Evolutionary conservation across 1,139 yeast species (phyloP).

Genomic region (Suhomyces maxii): DNA sequence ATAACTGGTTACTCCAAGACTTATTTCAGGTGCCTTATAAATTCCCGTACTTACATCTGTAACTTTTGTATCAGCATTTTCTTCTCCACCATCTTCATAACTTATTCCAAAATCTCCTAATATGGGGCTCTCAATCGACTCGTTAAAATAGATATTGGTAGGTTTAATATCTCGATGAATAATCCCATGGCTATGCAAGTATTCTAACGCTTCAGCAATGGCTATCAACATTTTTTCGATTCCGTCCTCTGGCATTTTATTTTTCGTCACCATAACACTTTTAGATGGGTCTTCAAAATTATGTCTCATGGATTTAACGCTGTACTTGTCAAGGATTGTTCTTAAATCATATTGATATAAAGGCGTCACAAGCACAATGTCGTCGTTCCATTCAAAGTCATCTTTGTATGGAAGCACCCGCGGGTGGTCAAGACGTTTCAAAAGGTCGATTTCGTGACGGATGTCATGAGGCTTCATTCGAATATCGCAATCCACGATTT

Average conservation of each 20-base stretch:
- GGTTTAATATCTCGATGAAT: constrained; percentile 91
- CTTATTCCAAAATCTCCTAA: constrained; percentile 84
- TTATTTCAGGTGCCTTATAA: constrained; percentile 82
- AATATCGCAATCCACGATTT: constrained; percentile 42
- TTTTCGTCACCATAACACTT: constrained; percentile 14
- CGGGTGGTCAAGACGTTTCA: constrained; percentile 24
- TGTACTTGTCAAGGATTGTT: constrained; percentile 22
- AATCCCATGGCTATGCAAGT: constrained; percentile 57
- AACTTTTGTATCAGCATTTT: constrained; percentile 48
- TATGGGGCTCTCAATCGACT: constrained; percentile 37
- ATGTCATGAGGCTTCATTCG: constrained; percentile 41
- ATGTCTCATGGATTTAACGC: constrained; percentile 21
- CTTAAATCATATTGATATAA: constrained; percentile 30
- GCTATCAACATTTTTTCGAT: constrained; percentile 22
- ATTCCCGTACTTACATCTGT: constrained; percentile 76
- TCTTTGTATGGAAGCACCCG: constrained; percentile 24
- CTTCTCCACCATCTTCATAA: constrained; percentile 46
- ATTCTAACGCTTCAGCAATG: constrained; percentile 48
- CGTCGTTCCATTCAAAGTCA: constrained; percentile 31
- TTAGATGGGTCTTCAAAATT: constrained; percentile 20
- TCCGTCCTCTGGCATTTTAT: constrained; percentile 2
- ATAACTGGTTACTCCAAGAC: constrained; percentile 69
- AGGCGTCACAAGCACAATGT: constrained; percentile 35
- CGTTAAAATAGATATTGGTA: constrained; percentile 61
- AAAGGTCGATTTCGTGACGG: constrained; percentile 31